Evolutionary conservation across 345 rosid species (phyloP), one percentile per base, ranked within the genome.

Genomic region (Theobroma cacao): DNA sequence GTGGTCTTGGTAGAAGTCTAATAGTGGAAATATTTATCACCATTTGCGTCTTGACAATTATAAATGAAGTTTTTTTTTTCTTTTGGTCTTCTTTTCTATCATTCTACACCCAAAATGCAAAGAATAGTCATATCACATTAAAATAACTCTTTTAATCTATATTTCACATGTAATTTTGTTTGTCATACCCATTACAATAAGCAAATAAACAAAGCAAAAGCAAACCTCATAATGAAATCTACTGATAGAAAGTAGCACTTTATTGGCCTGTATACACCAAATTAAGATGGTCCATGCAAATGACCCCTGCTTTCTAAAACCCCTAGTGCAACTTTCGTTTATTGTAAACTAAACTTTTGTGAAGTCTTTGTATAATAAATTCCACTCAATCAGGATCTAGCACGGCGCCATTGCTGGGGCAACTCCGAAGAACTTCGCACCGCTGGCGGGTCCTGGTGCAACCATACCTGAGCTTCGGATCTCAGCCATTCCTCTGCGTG

Each of bases 401-500:
- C 0, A 62, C 9, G 78, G 78, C 1, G 77, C 68, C 40, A 40
- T 0, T 31, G 78, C 71, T 3, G 78, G 78, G 38, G 71, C 71
- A 17, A 12, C 75, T 8, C 59, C 78, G 34, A 12, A 28, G n/a
- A 75, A 47, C 71, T 62, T 31, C 60, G 18, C 61, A 34, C 43
- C 59, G 8, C 14, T 47, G 26, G 28, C 26, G 10, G 91, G 91
- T 72, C 87, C 94, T 5, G 89, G 86, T 30, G 92, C 92, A 22
- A 74, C 89, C 26, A 77, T 22, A 1, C 95, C 94, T 0, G 94
- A 88, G 89, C 97, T 94, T 48, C 79, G 71, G 50, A 92, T 83
- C 79, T 91, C 95, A 0, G 88, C 83, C 89, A 86, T 86, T 82
- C 48, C 93, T 80, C 98, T 90, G 7, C 91, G 76, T 12, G 62